Percentiles rank a stretch among this genome's conserved stretches.
phyloP scores from a whole-genome alignment of 1,284 basidiomycete genomes.

The Ustilago nuda region DNA sequence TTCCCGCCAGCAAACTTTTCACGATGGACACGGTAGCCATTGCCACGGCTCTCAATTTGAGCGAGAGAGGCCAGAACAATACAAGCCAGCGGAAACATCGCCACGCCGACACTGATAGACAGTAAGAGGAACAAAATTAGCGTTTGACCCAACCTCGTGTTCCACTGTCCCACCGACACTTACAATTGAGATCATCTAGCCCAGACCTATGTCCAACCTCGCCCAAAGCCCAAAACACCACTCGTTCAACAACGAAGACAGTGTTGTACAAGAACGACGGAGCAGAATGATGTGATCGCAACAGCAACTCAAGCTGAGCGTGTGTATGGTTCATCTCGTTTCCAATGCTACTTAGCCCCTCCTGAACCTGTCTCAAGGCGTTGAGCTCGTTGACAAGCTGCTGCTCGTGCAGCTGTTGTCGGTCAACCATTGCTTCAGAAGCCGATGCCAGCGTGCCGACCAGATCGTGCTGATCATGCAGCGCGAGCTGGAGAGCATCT shows the following conservation, averaged over 20 bases:
- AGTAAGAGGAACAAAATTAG: not conserved
- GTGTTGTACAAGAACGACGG: not conserved
- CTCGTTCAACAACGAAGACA: slow-evolving; percentile 9
- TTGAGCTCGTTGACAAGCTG: slow-evolving; percentile 10
- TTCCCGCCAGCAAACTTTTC: slow-evolving; percentile 2
- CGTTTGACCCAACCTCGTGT: not conserved
- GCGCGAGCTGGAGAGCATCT: slow-evolving; percentile 1
- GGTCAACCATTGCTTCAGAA: slow-evolving; percentile 6
- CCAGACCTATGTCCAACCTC: slow-evolving; percentile 7
- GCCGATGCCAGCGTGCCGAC: slow-evolving; percentile 5
- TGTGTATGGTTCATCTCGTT: slow-evolving; percentile 12
- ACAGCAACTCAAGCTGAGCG: not conserved
- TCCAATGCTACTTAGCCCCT: not conserved
- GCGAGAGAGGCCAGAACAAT: slow-evolving; percentile 8
- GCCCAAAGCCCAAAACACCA: slow-evolving; percentile 9
- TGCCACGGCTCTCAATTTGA: slow-evolving; percentile 7
- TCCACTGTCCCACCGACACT: not conserved
- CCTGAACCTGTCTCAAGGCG: slow-evolving; percentile 12
- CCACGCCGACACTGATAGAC: slow-evolving; percentile 8
- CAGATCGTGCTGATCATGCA: slow-evolving; percentile 9
- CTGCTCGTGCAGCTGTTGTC: slow-evolving; percentile 8
- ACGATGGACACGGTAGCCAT: not conserved
- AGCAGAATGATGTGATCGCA: slow-evolving; percentile 3
- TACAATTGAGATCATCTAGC: slow-evolving; percentile 3
- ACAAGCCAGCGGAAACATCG: slow-evolving; percentile 21